Percentiles rank a stretch among this genome's conserved stretches.
Conservation (phyloP, 177 flowering plant species). For the Vitis hybrid region DNA sequence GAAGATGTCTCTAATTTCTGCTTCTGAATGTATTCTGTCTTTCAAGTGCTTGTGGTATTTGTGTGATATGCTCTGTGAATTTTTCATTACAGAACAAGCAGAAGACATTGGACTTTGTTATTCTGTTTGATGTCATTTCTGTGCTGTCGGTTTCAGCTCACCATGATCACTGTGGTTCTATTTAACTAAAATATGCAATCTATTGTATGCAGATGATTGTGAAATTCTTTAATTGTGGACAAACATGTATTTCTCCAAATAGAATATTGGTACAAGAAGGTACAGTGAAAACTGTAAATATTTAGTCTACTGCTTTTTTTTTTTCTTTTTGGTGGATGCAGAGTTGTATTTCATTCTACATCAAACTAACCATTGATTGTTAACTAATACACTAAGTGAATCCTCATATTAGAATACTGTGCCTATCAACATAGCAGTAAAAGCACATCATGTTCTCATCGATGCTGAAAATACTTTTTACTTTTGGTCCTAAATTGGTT, state of each 20-base stretch:
- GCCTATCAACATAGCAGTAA: no score
- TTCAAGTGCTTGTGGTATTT: no score
- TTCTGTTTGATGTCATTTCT: background rate
- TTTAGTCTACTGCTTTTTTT: background rate
- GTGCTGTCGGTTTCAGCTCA: background rate
- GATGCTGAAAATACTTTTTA: no score
- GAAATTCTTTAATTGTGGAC: slow-evolving; percentile 95
- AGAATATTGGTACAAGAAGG: slow-evolving; percentile 97
- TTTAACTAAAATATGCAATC: slow-evolving; percentile 6
- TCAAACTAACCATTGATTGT: background rate
- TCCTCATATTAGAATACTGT: no score
- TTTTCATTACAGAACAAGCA: no score
- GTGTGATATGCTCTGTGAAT: no score
- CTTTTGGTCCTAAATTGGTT: no score
- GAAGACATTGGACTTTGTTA: background rate
- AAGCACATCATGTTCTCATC: no score
- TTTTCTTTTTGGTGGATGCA: background rate
- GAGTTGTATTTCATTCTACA: background rate
- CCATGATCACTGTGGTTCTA: no score
- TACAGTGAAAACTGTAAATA: slow-evolving; percentile 18
- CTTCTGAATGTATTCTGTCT: background rate
- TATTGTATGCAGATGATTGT: slow-evolving; percentile 70
- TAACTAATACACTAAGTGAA: no score
- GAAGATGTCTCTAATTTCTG: background rate
- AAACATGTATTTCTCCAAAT: slow-evolving; percentile 95